Percentiles rank a stretch among this genome's conserved stretches.
Conservation (phyloP, 202 grass and related monocot species). For the Zizania palustris region DNA sequence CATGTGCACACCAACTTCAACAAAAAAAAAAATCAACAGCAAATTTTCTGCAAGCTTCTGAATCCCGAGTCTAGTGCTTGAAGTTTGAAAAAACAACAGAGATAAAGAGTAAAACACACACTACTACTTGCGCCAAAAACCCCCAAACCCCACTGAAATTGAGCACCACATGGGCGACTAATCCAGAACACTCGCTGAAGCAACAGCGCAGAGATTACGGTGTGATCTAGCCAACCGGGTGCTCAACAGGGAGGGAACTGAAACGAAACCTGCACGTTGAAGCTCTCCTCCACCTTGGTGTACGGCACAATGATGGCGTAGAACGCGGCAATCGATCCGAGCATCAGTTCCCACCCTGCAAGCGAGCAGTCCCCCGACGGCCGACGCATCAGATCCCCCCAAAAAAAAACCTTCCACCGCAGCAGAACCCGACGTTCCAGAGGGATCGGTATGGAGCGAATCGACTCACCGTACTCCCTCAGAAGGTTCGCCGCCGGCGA, state of each 20-base stretch:
- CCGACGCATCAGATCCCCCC: constrained; percentile 7
- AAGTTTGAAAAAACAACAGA: neutral
- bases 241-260: neutral
- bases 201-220: neutral
- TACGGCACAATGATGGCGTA: constrained; percentile 72
- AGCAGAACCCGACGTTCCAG: neutral
- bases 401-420: neutral
- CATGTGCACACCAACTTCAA: neutral
- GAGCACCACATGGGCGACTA: neutral
- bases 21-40: neutral
- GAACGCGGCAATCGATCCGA: constrained; percentile 78
- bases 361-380: constrained; percentile 22
- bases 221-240: neutral
- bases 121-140: constrained; percentile 6
- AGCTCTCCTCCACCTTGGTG: constrained; percentile 98
- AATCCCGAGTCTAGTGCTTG: neutral
- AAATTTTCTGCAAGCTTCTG: neutral
- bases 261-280: constrained; percentile 68
- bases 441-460: neutral
- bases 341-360: constrained; percentile 80
- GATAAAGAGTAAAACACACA: neutral
- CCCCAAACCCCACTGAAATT: neutral
- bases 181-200: neutral
- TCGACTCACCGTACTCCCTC: constrained; percentile 47
- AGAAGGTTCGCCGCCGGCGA: constrained; percentile 36